Evolutionary conservation across 169 alveolate species (phyloP), one percentile per base, ranked within the genome.

Genomic region (Babesia ovata): DNA sequence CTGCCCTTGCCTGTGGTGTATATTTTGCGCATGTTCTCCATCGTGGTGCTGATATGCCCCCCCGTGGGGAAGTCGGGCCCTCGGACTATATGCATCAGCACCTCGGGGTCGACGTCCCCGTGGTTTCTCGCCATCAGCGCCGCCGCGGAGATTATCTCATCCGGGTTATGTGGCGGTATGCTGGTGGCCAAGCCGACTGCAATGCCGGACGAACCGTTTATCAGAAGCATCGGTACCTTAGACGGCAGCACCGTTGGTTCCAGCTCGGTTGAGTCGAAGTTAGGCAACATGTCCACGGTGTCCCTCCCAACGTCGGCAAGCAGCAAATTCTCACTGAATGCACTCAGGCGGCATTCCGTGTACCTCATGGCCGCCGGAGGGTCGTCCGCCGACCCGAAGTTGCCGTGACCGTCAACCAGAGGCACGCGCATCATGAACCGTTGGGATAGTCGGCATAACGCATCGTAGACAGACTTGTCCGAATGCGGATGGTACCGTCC

Each of bases 41-140:
- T 61, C 53, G 86, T 75, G 16, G 91, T 76, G 59, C 67, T 66
- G 22, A 92, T 87, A 11, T 87, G 74, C 9, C 96, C 96, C 0
- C 96, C 96, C 0, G 96, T 91, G 56, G 96, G 92, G 63, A 92
- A 92, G 63, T 92, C 96, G 12, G 96, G 96, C 0, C 94, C 96
- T 39, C 71, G 61, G 12, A 92, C 88, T 6, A 90, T 45, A 19
- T 70, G 53, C 39, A 78, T 46, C 59, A 92, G 76, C 2, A 61
- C 88, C 36, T 78, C 94, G 10, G 63, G 65, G 36, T 70, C 91
- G 19, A 69, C 79, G 42, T 72, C 63, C 39, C 72, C 90, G 69
- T 76, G 59, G 36, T 63, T 79, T 54, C 70, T 45, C 29, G 88
- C 78, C 77, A 86, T 70, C 12, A 76, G 70, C 13, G 88, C 84